These are phyloP conservation scores for Stylonectria norvegica DNA, from an alignment of 2,329 filamentous ascomycete species.

Conservation along the genomic window DNA sequence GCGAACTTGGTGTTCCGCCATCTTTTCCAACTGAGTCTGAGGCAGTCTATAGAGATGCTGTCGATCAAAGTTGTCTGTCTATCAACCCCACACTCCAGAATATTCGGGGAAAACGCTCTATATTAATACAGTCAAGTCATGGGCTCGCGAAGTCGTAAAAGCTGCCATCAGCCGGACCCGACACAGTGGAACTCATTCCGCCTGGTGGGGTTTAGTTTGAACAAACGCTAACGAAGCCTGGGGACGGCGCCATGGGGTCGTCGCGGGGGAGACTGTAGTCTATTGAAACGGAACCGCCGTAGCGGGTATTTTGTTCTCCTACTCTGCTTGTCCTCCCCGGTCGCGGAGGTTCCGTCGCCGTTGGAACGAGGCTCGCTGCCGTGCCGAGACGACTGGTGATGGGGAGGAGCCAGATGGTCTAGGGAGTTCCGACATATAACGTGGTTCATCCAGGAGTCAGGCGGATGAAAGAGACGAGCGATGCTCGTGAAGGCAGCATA, in stretches of 20 bases:
- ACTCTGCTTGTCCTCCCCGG: background rate
- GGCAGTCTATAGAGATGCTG: background rate
- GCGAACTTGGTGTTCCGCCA: conserved; percentile 1
- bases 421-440: conserved; percentile 8
- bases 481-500: background rate
- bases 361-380: background rate
- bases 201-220: conserved; percentile 3
- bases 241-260: conserved; percentile 1
- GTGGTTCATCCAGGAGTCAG: background rate
- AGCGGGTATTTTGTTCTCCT: background rate
- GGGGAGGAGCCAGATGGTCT: background rate
- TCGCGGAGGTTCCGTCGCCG: conserved; percentile 3
- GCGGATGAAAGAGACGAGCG: background rate
- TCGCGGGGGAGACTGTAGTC: background rate
- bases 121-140: conserved; percentile 3
- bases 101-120: conserved; percentile 2
- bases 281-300: conserved; percentile 6
- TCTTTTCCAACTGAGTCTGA: background rate
- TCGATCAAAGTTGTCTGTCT: background rate
- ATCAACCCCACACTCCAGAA: conserved; percentile 1
- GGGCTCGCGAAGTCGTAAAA: background rate
- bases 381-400: background rate
- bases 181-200: conserved; percentile 2
- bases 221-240: conserved; percentile 3
- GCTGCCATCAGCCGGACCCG: background rate